Conservation (phyloP, 1,284 basidiomycete species). For the Irpex sp. region DNA sequence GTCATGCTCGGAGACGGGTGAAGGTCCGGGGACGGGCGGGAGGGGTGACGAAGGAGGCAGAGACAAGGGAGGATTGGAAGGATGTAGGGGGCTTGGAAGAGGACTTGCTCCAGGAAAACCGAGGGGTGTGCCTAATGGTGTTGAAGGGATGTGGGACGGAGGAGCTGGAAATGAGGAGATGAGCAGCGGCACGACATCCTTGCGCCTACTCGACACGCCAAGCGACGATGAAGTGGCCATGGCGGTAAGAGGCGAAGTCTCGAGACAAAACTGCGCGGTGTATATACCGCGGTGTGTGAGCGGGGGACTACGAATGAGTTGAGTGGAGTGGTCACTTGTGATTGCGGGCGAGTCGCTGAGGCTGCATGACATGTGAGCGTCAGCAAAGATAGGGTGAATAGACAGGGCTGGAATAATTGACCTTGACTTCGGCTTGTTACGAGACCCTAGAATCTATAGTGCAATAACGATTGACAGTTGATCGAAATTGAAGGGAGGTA, state of each 20-base stretch:
- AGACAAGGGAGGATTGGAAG: constrained; percentile 37
- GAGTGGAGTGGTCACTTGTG: not conserved
- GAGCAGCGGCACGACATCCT: constrained; percentile 34
- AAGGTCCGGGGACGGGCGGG: constrained; percentile 50
- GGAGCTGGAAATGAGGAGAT: constrained; percentile 50
- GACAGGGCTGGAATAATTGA: not conserved
- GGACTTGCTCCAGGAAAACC: constrained; percentile 6
- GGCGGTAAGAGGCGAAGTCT: constrained; percentile 6
- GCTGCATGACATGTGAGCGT: not conserved
- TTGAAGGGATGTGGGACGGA: constrained; percentile 44
- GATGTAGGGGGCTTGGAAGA: constrained; percentile 11
- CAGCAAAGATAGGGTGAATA: not conserved
- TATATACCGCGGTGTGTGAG: not conserved
- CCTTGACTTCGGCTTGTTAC: not conserved
- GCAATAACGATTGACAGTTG: no score
- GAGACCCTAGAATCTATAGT: no score
- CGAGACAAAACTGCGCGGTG: not conserved
- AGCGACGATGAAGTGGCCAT: constrained; percentile 21
- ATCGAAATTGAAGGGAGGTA: not conserved
- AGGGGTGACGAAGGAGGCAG: constrained; percentile 44
- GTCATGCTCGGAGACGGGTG: constrained; percentile 43
- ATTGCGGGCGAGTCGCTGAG: not conserved
- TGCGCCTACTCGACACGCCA: constrained; percentile 17
- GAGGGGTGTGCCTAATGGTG: constrained; percentile 24
- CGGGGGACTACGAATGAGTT: not conserved